Base-by-base conservation (phyloP, 2,329 filamentous ascomycete species). In the Whalleya microplaca region DNA sequence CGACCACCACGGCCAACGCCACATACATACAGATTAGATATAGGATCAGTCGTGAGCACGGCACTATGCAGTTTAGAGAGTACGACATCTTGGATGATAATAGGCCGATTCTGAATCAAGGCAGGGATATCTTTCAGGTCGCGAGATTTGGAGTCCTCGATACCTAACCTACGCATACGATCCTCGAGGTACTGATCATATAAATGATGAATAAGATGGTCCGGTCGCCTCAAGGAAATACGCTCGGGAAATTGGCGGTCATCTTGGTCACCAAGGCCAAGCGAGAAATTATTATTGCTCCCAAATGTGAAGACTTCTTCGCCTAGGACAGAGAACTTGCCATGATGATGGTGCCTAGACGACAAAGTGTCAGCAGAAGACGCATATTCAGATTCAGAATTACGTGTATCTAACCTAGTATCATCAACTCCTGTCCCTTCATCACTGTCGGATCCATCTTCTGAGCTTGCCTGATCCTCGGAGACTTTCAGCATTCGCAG, bases 241-340 rank as follows among this genome's bases (percentile, higher is more conserved):
- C 92, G 89, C 71, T 98, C 95, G 0, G 95, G 95, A 67, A 89
- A 96, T 62, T 98, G 93, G 2, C 95, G 87, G 70, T 99, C 94
- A 71, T 97, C 92, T 67, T 96, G 89, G 69, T 99, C 93, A n/a
- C 93, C 93, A 58, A 98, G 88, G 1, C 95, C 95, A 20, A 99
- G 83, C 0, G 91, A 95, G 9, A 96, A 76, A 65, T 99, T 99
- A 69, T 95, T 96, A 75, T 97, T 99, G 74, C 93, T 98, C 48
- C 95, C 95, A 74, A 98, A 97, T 1, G 92, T 89, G 68, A 92
- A 98, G 0, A 97, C 78, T 69, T 99, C 95, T 67, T 96, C 91
- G 8, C 92, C 94, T 20, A 72, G 48, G n/a, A 67, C 66, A 20
- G 45, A 16, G 14, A 48, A 58, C 51, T 56, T 68, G 19, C 23